phyloP scores from a whole-genome alignment of 1,139 yeast genomes.

The Nakaseomyces uthaithaninus region DNA sequence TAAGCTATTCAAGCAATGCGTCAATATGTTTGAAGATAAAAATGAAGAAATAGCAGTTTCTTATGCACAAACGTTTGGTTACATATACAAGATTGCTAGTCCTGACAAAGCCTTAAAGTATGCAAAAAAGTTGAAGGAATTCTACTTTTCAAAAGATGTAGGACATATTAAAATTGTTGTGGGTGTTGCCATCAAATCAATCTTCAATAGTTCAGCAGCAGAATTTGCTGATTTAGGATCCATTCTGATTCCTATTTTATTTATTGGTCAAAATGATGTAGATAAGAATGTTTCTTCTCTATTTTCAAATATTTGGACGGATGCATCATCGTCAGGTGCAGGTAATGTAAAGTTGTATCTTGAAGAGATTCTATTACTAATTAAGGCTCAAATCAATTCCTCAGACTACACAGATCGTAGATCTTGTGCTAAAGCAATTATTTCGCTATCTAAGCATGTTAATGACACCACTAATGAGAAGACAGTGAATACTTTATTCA shows the following conservation, averaged over 20 bases:
- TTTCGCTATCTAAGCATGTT: slow-evolving; percentile 45
- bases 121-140: slow-evolving; percentile 42
- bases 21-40: slow-evolving; percentile 55
- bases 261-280: slow-evolving; percentile 66
- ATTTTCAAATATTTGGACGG: slow-evolving; percentile 71
- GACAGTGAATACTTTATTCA: slow-evolving; percentile 38
- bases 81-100: slow-evolving; percentile 58
- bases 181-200: slow-evolving; percentile 56
- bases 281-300: slow-evolving; percentile 39
- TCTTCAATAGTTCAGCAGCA: slow-evolving; percentile 65
- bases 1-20: slow-evolving; percentile 48
- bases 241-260: slow-evolving; percentile 69
- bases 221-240: slow-evolving; percentile 55
- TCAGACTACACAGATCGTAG: slow-evolving; percentile 59
- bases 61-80: slow-evolving; percentile 76
- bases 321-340: slow-evolving; percentile 58
- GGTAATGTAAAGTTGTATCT: slow-evolving; percentile 66
- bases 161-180: slow-evolving; percentile 45
- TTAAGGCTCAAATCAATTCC: slow-evolving; percentile 45
- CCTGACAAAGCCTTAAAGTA: slow-evolving; percentile 48
- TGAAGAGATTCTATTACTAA: slow-evolving; percentile 55
- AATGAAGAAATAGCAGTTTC: slow-evolving; percentile 68
- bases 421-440: slow-evolving; percentile 63
- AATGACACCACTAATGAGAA: slow-evolving; percentile 33
- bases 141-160: slow-evolving; percentile 53